Percentiles rank a stretch among this genome's conserved stretches.
These are phyloP conservation scores for Entelexis sorbosivorans DNA, from an alignment of 1,139 yeast species.

Conservation along the genomic window DNA sequence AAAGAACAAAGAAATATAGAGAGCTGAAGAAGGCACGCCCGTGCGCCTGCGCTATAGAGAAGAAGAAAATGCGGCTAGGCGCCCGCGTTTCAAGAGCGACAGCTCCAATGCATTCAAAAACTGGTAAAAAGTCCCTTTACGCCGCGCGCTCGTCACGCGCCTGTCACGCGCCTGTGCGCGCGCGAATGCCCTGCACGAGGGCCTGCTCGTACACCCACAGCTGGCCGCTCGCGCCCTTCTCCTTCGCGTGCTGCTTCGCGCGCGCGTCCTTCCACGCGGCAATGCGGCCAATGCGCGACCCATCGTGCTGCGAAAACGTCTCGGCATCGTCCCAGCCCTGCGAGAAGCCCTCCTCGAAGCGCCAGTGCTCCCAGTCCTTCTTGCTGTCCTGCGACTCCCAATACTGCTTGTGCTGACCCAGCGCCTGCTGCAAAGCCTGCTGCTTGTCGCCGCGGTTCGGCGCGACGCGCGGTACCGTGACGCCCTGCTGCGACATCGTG, in stretches of 20 bases:
- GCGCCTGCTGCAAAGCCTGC: constrained; percentile 35
- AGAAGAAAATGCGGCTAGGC: too few species aligned
- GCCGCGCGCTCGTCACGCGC: too few species aligned
- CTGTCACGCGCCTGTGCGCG: constrained; percentile 9
- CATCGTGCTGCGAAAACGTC: constrained; percentile 56
- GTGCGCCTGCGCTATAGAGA: too few species aligned
- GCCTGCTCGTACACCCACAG: constrained; percentile 60
- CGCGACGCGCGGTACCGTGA: constrained; percentile 31
- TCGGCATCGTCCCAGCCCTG: constrained; percentile 64
- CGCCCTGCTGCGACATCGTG: constrained; percentile 59
- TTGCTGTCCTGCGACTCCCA: constrained; percentile 54
- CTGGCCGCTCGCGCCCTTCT: constrained; percentile 44
- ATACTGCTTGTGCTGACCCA: constrained; percentile 45
- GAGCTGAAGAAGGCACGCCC: too few species aligned
- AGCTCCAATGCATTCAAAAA: too few species aligned
- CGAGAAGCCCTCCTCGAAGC: constrained; percentile 65
- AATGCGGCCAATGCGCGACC: constrained; percentile 61
- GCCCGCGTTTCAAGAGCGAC: too few species aligned
- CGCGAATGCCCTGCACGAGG: constrained; percentile 16
- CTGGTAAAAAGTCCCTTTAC: too few species aligned
- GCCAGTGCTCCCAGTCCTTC: constrained; percentile 65
- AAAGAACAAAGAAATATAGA: too few species aligned
- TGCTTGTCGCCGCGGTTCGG: constrained; percentile 29
- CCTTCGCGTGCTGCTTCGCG: constrained; percentile 45
- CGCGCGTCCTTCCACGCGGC: constrained; percentile 55